phyloP scores from a whole-genome alignment of 1,139 yeast genomes.

The Diutina siamensis region DNA sequence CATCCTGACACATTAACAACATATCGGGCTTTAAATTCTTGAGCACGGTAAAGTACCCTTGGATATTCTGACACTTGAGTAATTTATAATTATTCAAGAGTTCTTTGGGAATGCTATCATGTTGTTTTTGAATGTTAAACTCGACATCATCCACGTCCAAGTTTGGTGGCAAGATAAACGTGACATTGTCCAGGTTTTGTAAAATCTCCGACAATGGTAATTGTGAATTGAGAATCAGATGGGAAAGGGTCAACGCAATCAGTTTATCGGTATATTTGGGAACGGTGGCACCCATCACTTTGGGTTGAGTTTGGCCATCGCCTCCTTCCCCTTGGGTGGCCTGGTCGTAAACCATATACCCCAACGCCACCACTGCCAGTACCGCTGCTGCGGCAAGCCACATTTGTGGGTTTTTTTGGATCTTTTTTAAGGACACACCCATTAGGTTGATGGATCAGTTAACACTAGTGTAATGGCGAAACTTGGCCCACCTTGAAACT shows the following conservation, averaged over 20 bases:
- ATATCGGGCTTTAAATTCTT: conserved; percentile 34
- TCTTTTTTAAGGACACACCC: conserved; percentile 1
- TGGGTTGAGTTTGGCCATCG: background rate
- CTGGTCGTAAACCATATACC: background rate
- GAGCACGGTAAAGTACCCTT: conserved; percentile 30
- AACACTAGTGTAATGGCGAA: background rate
- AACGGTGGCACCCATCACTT: background rate
- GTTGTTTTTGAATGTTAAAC: conserved; percentile 12
- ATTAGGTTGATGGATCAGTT: background rate
- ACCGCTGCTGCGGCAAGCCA: conserved; percentile 6
- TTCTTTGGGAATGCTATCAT: conserved; percentile 13
- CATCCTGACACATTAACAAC: conserved; percentile 32
- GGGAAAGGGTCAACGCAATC: conserved; percentile 34
- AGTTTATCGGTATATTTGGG: conserved; percentile 21
- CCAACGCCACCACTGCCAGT: background rate
- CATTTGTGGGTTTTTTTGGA: conserved; percentile 4
- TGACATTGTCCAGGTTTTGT: conserved; percentile 27
- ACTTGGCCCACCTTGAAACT: background rate
- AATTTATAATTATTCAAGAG: conserved; percentile 27
- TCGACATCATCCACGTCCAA: conserved; percentile 30
- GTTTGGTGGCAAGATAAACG: conserved; percentile 38
- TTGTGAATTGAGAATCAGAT: conserved; percentile 27
- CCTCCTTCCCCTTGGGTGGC: background rate
- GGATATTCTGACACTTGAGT: conserved; percentile 29
- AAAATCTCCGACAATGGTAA: conserved; percentile 32